Evolutionary conservation across 78 protist genomes (phyloP).

Genomic region (Dictyostelium firmibasis): DNA sequence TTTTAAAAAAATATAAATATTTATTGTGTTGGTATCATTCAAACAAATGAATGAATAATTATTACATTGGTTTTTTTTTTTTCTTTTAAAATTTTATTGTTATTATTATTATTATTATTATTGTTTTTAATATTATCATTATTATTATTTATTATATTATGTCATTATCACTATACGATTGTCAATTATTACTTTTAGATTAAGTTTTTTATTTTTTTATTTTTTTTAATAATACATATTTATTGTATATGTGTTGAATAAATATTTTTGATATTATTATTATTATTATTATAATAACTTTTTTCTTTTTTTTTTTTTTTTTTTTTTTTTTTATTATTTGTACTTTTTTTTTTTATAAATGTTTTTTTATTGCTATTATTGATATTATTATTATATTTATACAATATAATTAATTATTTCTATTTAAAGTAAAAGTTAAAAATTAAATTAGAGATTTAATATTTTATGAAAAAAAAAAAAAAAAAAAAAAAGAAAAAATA

Average conservation of each 20-base stretch:
- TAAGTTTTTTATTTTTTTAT: background rate
- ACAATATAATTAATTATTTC: background rate
- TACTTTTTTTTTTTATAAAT: too few relatives aligned
- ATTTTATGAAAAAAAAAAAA: background rate
- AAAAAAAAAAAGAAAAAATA: background rate
- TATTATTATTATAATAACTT: too few relatives aligned
- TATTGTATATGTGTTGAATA: background rate
- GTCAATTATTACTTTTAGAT: background rate
- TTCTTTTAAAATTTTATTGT: too few relatives aligned
- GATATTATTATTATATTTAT: too few relatives aligned
- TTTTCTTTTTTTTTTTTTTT: background rate
- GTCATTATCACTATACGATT: background rate
- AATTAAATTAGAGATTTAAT: background rate
- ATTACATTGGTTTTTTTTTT: background rate
- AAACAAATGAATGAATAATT: background rate
- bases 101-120: background rate
- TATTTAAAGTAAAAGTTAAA: background rate
- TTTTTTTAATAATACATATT: background rate
- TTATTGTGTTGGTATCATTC: background rate
- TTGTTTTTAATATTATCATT: background rate
- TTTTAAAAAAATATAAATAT: background rate
- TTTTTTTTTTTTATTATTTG: background rate
- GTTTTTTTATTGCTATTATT: too few relatives aligned
- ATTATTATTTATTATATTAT: background rate
- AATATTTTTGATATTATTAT: too few relatives aligned